Evolutionary conservation across 176 grass and related monocot genomes (phyloP).

Genomic region (Aegilops bicornis): DNA sequence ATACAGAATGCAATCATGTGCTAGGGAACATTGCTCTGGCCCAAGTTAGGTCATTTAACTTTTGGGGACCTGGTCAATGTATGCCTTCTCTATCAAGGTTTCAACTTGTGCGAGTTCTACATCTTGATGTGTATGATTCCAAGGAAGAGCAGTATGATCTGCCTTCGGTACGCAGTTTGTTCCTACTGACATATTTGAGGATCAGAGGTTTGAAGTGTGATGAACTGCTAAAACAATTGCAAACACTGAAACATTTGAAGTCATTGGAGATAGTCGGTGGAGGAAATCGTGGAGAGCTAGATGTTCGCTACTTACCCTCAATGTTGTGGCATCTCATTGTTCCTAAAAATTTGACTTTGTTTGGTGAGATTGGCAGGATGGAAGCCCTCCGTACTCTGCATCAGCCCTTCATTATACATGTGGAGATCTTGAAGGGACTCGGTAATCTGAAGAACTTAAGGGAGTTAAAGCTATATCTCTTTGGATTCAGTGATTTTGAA

Average conservation of each 20-base stretch:
- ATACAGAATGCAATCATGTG: neutral
- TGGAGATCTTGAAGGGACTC: neutral
- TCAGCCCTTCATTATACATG: neutral
- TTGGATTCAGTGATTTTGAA: too few relatives aligned
- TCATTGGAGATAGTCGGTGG: neutral
- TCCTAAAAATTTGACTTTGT: rapidly evolving
- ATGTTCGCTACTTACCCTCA: neutral
- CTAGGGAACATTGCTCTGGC: neutral
- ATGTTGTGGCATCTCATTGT: neutral
- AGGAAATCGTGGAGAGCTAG: neutral
- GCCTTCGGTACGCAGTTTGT: neutral
- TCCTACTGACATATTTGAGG: conserved; percentile 11
- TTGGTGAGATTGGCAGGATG: neutral
- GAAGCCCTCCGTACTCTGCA: neutral
- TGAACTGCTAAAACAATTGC: neutral
- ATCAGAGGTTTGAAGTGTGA: neutral
- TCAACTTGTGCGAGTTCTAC: neutral
- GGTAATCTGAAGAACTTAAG: neutral
- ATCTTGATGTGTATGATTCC: neutral
- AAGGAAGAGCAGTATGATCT: neutral
- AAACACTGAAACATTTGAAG: neutral
- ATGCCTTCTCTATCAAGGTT: neutral
- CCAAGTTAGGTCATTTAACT: conserved; percentile 19
- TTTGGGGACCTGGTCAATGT: neutral
- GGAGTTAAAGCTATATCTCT: neutral